Conservation (phyloP, 176 grass and related monocot species). For the Cocos nucifera region DNA sequence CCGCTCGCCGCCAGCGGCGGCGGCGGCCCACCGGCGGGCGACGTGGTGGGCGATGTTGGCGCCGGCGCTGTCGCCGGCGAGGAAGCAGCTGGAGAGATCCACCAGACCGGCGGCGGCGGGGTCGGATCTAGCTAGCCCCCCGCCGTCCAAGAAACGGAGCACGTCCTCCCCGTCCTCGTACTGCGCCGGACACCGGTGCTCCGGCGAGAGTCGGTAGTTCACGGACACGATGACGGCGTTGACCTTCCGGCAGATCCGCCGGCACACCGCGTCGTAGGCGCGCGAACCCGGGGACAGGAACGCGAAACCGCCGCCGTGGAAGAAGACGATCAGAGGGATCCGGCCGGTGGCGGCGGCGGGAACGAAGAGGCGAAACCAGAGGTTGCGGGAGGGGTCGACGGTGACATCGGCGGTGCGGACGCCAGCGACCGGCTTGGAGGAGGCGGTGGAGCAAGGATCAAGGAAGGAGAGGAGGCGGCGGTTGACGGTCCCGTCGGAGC, state of each 20-base stretch:
- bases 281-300: conserved; percentile 46
- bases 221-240: conserved; percentile 49
- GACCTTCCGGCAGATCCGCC: conserved; percentile 42
- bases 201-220: conserved; percentile 69
- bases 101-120: neutral
- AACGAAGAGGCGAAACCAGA: conserved; percentile 51
- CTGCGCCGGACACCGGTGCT: conserved; percentile 48
- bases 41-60: conserved; percentile 82
- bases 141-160: conserved; percentile 59
- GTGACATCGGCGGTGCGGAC: conserved; percentile 19
- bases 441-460: conserved; percentile 18
- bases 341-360: neutral
- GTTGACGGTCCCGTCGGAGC: conserved; percentile 58
- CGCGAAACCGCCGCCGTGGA: conserved; percentile 82
- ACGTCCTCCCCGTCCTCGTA: conserved; percentile 71
- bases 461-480: conserved; percentile 40
- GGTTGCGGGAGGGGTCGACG: conserved; percentile 11
- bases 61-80: conserved; percentile 70
- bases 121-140: conserved; percentile 1
- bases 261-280: conserved; percentile 56
- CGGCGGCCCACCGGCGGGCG: conserved; percentile 40
- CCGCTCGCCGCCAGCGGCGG: conserved; percentile 15
- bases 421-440: neutral
- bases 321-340: conserved; percentile 56
- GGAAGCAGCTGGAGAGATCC: conserved; percentile 45